phyloP scores from a whole-genome alignment of 176 grass and related monocot genomes.

The Hordeum marinum region DNA sequence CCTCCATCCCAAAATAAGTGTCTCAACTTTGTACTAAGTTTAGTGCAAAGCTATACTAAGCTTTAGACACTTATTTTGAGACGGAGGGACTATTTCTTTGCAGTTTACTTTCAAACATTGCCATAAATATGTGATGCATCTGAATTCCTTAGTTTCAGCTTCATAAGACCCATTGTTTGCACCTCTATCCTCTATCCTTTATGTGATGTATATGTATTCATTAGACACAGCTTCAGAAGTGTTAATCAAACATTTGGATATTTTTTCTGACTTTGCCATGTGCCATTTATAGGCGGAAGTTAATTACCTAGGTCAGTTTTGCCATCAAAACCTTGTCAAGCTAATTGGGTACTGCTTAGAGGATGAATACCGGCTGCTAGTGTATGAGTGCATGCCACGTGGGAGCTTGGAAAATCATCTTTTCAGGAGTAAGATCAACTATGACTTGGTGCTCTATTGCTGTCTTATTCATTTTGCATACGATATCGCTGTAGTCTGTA shows the following conservation, averaged over 20 bases:
- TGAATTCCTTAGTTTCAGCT: neutral
- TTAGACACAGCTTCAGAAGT: neutral
- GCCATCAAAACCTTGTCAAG: slow-evolving; percentile 81
- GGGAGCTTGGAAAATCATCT: slow-evolving; percentile 98
- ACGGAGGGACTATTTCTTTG: too few relatives aligned
- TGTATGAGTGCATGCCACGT: slow-evolving; percentile 92
- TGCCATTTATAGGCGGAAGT: slow-evolving; percentile 63
- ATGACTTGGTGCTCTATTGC: neutral
- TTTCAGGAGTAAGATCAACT: slow-evolving; percentile 73
- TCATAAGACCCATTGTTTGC: neutral
- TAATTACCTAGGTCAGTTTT: slow-evolving; percentile 86
- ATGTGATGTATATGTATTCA: neutral
- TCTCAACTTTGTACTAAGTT: too few relatives aligned
- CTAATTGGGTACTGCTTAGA: slow-evolving; percentile 80
- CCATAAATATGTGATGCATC: neutral
- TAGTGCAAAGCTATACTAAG: too few relatives aligned
- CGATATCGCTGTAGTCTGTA: neutral
- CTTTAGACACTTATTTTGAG: too few relatives aligned
- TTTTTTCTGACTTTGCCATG: slow-evolving; percentile 22
- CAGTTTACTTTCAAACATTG: neutral
- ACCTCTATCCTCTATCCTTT: neutral
- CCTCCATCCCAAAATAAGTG: too few relatives aligned
- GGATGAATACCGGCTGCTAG: slow-evolving; percentile 78
- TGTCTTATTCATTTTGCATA: neutral
- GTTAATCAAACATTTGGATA: neutral